Conservation (phyloP, 2,329 filamentous ascomycete genomes). For the Ceratocystis colombiana region DNA sequence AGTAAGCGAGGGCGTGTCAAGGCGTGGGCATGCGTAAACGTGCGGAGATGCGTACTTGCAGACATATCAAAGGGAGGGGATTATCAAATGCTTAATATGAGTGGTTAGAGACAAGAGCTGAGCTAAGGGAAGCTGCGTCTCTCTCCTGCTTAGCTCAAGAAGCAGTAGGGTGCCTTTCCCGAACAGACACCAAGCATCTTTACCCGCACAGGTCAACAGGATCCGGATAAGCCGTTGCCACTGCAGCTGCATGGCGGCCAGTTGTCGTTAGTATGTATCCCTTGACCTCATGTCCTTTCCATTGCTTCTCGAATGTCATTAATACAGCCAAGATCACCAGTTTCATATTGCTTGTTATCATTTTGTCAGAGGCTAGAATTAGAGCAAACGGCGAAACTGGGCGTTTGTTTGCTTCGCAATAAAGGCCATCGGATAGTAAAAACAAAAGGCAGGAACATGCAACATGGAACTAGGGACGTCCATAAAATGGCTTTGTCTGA, state of each 20-base stretch:
- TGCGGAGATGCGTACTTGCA: no score
- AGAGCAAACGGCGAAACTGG: neutral
- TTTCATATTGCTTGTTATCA: neutral
- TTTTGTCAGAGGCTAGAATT: neutral
- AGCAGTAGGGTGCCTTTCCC: neutral
- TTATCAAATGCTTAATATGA: no score
- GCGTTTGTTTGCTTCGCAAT: neutral
- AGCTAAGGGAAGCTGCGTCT: neutral
- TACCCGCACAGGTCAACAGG: neutral
- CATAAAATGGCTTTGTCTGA: neutral
- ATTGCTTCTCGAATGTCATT: neutral
- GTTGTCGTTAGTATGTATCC: neutral
- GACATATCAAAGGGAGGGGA: neutral
- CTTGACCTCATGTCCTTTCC: neutral
- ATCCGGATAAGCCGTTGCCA: neutral
- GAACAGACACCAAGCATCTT: neutral
- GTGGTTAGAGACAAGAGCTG: neutral
- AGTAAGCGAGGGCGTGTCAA: conserved; percentile 5
- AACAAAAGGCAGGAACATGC: neutral
- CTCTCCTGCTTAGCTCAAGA: neutral
- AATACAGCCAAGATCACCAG: neutral
- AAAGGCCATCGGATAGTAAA: neutral
- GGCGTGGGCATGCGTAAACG: no score
- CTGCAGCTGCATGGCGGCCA: neutral
- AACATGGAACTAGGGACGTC: neutral